Percentiles rank a stretch among this genome's conserved stretches.
phyloP scores from a whole-genome alignment of 768 basidiomycete species.

The Artomyces pyxidatus region DNA sequence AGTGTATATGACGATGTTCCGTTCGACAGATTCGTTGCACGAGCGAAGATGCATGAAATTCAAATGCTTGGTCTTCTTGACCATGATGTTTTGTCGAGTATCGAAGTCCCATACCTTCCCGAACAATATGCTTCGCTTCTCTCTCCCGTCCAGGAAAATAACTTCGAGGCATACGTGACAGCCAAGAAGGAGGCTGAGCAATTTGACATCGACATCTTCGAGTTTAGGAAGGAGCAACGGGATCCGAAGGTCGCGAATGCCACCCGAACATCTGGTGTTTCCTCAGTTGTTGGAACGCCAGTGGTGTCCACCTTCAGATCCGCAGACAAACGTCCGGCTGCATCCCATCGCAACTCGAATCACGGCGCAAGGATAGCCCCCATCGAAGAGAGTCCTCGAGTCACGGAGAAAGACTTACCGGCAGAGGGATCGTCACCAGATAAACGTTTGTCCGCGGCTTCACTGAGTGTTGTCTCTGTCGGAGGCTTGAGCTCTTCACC shows the following conservation, averaged over 20 bases:
- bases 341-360: conserved; percentile 42
- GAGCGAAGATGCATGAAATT: conserved; percentile 96
- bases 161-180: conserved; percentile 9
- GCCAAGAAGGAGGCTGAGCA: conserved; percentile 56
- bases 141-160: conserved; percentile 13
- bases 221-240: conserved; percentile 28
- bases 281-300: conserved; percentile 20
- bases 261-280: conserved; percentile 33
- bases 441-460: conserved; percentile 15
- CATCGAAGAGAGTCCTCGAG: conserved; percentile 66
- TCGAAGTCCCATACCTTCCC: conserved; percentile 75
- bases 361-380: conserved; percentile 42
- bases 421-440: conserved; percentile 24
- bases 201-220: conserved; percentile 68
- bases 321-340: conserved; percentile 14
- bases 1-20: neutral
- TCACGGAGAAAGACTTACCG: conserved; percentile 42
- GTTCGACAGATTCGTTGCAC: conserved; percentile 68
- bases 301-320: conserved; percentile 12
- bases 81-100: conserved; percentile 83
- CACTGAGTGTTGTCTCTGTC: conserved; percentile 7
- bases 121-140: conserved; percentile 28
- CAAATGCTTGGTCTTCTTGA: conserved; percentile 91
- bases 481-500: conserved; percentile 46
- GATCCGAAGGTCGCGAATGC: conserved; percentile 25